phyloP scores from a whole-genome alignment of 441 rosid genomes.

The Erysimum pusillum region DNA sequence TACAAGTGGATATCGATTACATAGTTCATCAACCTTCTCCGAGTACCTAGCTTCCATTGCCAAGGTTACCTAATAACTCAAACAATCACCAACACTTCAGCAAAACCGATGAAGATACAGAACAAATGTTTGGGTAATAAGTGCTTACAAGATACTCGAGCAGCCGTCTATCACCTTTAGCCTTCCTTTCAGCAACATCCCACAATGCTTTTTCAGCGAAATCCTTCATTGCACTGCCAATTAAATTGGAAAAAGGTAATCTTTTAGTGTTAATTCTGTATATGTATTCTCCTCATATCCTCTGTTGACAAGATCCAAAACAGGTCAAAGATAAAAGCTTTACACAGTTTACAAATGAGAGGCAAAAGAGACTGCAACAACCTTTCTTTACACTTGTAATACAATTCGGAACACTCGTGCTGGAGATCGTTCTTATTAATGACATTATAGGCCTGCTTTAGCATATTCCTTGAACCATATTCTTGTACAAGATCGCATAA shows the following conservation, averaged over 20 bases:
- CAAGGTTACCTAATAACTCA: constrained; percentile 74
- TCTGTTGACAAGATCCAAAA: too few relatives aligned
- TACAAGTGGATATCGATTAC: constrained; percentile 80
- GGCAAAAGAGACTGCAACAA: constrained; percentile 35
- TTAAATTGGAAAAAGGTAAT: constrained; percentile 22
- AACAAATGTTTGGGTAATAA: constrained; percentile 1
- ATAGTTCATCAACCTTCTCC: constrained; percentile 93
- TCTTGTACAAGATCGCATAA: constrained; percentile 72
- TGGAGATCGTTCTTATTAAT: constrained; percentile 79
- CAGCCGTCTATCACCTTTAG: constrained; percentile 71
- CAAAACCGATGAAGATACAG: constrained; percentile 8
- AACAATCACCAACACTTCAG: background rate
- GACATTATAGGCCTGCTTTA: constrained; percentile 71
- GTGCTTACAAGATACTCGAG: constrained; percentile 76
- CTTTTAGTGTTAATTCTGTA: constrained; percentile 7
- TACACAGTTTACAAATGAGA: background rate
- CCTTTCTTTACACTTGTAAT: constrained; percentile 85
- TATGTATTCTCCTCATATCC: constrained; percentile 2
- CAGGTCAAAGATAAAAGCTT: constrained; percentile 7
- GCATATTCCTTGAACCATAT: constrained; percentile 74
- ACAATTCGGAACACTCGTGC: constrained; percentile 75
- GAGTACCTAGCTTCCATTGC: constrained; percentile 98
- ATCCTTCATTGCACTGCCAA: constrained; percentile 71
- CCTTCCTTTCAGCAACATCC: constrained; percentile 89
- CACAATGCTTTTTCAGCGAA: constrained; percentile 89